These are phyloP conservation scores for Astrephomene gubernaculifera DNA, from an alignment of 139 green algal genomes.

Conservation along the genomic window DNA sequence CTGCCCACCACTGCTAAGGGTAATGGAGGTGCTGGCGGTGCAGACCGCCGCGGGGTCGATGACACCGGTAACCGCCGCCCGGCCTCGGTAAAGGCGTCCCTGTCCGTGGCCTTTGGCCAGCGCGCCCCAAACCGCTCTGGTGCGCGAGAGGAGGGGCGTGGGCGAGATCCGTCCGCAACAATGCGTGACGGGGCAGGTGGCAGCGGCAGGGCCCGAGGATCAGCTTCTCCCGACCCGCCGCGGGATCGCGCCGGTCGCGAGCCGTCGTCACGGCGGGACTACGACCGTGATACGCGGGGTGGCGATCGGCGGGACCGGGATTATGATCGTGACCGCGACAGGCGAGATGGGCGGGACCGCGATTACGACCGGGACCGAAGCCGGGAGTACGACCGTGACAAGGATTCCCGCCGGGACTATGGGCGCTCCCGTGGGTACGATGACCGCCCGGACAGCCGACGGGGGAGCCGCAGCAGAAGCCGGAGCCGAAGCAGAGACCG, in stretches of 20 bases:
- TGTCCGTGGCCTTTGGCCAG: conserved; percentile 95
- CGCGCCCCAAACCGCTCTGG: conserved; percentile 88
- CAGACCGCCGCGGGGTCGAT: conserved; percentile 82
- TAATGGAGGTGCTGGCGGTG: conserved; percentile 84
- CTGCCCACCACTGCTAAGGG: conserved; percentile 82
- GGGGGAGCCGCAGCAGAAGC: conserved; percentile 14
- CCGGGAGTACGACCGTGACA: background rate
- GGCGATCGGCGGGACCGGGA: conserved; percentile 1
- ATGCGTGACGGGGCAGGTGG: background rate
- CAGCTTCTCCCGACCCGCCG: conserved; percentile 12
- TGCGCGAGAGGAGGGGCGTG: conserved; percentile 73
- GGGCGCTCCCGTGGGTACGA: background rate
- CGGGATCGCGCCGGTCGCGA: conserved; percentile 21
- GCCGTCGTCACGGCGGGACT: background rate
- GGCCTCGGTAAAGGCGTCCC: conserved; percentile 89
- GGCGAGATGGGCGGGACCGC: background rate
- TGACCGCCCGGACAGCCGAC: background rate
- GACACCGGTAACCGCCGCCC: conserved; percentile 74
- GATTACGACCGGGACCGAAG: conserved; percentile 20
- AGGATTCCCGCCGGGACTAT: conserved; percentile 30
- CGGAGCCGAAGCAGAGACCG: conserved; percentile 34
- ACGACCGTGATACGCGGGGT: conserved; percentile 30
- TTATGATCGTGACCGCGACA: background rate
- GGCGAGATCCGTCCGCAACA: conserved; percentile 40
- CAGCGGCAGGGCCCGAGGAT: conserved; percentile 12